These are phyloP conservation scores for Boletellus sp. DNA, from an alignment of 768 basidiomycete species.

Conservation along the genomic window DNA sequence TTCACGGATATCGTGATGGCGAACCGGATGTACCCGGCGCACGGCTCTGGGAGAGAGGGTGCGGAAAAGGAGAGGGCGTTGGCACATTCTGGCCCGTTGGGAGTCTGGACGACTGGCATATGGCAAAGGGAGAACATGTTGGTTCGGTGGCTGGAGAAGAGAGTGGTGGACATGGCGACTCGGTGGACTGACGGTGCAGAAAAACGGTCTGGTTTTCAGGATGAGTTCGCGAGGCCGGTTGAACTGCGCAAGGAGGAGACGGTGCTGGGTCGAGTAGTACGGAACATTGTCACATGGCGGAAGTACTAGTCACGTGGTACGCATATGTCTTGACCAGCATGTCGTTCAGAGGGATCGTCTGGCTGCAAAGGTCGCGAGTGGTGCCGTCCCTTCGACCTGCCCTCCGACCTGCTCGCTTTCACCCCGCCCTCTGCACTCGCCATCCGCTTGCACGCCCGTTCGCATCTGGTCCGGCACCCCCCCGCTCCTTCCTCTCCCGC, in stretches of 20 bases:
- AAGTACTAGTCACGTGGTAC: slow-evolving; percentile 7
- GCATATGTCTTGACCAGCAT: background rate
- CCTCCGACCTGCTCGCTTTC: background rate
- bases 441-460: slow-evolving; percentile 6
- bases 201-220: no score
- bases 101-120: slow-evolving; percentile 67
- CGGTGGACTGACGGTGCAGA: no score
- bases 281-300: background rate
- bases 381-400: background rate
- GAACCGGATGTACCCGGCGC: slow-evolving; percentile 54
- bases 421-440: background rate
- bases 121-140: slow-evolving; percentile 63
- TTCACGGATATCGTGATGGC: slow-evolving; percentile 91
- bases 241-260: no score
- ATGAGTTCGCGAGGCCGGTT: no score
- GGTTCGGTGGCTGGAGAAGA: slow-evolving; percentile 59
- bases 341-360: background rate
- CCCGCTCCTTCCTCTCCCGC: slow-evolving; percentile 21
- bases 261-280: no score
- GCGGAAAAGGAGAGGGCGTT: background rate
- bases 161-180: slow-evolving; percentile 43
- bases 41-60: background rate
- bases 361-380: background rate
- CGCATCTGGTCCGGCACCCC: slow-evolving; percentile 5
- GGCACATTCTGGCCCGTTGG: slow-evolving; percentile 48